Conservation (phyloP, 2,329 filamentous ascomycete species). For the Ophiosphaerella narmari region DNA sequence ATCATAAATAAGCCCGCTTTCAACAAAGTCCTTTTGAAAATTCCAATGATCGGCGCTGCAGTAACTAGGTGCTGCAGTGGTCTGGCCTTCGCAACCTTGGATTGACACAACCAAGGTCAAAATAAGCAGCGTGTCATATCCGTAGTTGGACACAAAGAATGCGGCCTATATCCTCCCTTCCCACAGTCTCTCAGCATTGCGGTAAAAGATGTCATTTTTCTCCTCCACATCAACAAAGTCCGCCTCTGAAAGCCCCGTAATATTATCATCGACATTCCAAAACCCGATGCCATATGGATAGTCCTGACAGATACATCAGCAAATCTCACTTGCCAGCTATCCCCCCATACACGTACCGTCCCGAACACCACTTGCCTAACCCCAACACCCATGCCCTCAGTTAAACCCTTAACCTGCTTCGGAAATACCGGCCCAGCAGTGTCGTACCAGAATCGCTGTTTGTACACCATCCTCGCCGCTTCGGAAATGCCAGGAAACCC, state of each 20-base stretch:
- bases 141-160: too few species aligned
- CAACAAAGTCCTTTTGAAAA: too few species aligned
- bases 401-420: conserved; percentile 41
- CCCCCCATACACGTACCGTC: conserved; percentile 29
- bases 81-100: too few species aligned
- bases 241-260: conserved; percentile 30
- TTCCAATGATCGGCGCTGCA: too few species aligned
- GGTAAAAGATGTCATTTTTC: conserved; percentile 33
- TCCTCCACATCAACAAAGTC: conserved; percentile 24
- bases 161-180: conserved; percentile 19
- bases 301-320: conserved; percentile 22
- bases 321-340: not conserved
- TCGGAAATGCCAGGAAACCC: conserved; percentile 32
- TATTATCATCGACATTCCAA: conserved; percentile 43
- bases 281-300: conserved; percentile 47
- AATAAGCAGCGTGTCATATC: too few species aligned
- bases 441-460: conserved; percentile 44
- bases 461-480: conserved; percentile 34
- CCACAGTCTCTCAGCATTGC: conserved; percentile 36
- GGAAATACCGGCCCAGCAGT: conserved; percentile 45
- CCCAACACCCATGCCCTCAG: conserved; percentile 37
- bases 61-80: too few species aligned
- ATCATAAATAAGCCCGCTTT: too few species aligned
- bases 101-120: too few species aligned
- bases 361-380: conserved; percentile 43